Evolutionary conservation across 441 rosid genomes (phyloP).

Genomic region (Manihot esculenta): DNA sequence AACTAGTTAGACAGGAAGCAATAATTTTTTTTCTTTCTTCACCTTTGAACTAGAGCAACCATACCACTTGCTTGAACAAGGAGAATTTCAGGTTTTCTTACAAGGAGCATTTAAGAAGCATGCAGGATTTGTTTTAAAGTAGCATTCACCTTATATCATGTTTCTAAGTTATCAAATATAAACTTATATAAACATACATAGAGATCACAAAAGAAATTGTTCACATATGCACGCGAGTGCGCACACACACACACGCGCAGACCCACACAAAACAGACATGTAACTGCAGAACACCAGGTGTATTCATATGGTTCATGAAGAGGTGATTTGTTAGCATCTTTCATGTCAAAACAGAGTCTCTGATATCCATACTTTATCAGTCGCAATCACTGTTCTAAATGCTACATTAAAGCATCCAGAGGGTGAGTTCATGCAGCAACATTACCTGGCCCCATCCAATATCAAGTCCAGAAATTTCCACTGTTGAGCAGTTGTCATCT

Average conservation of each 20-base stretch:
- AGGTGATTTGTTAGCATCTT: too few relatives aligned
- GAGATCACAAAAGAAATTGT: background rate
- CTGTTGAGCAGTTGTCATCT: slow-evolving; percentile 49
- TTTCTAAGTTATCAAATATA: background rate
- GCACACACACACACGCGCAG: too few relatives aligned
- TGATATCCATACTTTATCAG: background rate
- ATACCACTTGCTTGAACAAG: background rate
- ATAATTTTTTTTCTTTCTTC: background rate
- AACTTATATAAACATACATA: background rate
- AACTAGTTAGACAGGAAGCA: background rate
- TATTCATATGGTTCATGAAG: background rate
- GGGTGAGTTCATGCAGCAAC: background rate
- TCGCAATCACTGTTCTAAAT: background rate
- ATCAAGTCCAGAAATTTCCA: slow-evolving; percentile 96
- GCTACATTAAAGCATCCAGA: background rate
- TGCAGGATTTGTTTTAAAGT: background rate
- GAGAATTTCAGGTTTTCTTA: background rate
- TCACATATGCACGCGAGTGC: too few relatives aligned
- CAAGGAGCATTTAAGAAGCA: background rate
- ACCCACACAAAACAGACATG: background rate
- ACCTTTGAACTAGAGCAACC: background rate
- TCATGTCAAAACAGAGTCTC: background rate
- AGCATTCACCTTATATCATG: background rate
- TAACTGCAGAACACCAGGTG: background rate
- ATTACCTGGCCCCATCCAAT: slow-evolving; percentile 99